phyloP scores from a whole-genome alignment of 139 green algal species.

The Haematococcus sp. region DNA sequence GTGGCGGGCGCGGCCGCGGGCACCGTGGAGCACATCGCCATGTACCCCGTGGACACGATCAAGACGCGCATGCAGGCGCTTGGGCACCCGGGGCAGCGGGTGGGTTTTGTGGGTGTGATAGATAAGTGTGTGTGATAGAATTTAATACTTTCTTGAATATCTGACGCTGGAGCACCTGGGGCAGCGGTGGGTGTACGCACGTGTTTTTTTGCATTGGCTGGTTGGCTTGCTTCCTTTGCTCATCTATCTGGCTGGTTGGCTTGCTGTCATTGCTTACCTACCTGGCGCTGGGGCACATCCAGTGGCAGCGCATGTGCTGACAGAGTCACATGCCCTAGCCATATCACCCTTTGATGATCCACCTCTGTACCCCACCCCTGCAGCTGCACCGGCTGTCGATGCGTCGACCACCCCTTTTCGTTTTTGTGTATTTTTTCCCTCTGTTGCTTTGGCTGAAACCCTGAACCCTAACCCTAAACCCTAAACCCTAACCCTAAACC shows the following conservation, averaged over 20 bases:
- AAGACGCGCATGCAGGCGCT: slow-evolving; percentile 97
- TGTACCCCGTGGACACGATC: slow-evolving; percentile 97
- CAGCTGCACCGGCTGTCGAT: no score
- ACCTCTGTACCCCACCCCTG: no score
- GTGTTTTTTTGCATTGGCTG: no score
- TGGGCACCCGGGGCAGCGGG: slow-evolving; percentile 80
- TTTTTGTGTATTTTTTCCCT: background rate
- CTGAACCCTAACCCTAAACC: no score
- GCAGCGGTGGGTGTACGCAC: no score
- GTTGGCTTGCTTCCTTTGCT: background rate
- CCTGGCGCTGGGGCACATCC: background rate
- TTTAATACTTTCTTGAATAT: background rate
- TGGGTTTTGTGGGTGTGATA: no score
- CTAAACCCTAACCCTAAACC: no score
- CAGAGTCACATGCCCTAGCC: no score
- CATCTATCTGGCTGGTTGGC: background rate
- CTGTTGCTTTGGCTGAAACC: background rate
- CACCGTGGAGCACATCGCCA: slow-evolving; percentile 90
- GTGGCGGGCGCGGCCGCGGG: slow-evolving; percentile 83
- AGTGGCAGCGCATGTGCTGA: background rate
- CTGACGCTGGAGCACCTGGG: background rate
- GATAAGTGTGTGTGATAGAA: no score
- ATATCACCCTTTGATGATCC: no score
- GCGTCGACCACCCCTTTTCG: no score
- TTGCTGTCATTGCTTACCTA: background rate